phyloP scores from a whole-genome alignment of 139 green algal species.

The Chlamydomonas applanata region DNA sequence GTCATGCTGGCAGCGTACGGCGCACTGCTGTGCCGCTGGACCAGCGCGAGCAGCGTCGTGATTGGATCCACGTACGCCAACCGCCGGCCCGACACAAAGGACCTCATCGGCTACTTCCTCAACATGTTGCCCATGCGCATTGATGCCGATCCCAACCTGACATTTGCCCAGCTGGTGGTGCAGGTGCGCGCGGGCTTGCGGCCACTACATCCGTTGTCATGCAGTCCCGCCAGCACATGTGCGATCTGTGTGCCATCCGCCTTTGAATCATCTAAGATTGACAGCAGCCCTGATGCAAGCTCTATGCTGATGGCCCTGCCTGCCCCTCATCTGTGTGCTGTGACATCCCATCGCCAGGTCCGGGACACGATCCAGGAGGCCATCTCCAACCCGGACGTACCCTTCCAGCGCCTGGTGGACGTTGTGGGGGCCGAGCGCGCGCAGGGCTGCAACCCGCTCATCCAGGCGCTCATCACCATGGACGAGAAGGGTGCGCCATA shows the following conservation, averaged over 20 bases:
- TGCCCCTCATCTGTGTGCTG: no score
- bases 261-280: no score
- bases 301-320: no score
- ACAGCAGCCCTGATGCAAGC: no score
- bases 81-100: slow-evolving; percentile 6
- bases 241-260: no score
- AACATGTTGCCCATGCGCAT: slow-evolving; percentile 12
- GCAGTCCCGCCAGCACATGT: no score
- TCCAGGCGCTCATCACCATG: neutral
- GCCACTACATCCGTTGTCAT: no score
- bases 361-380: no score
- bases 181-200: no score
- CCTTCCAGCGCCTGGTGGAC: neutral
- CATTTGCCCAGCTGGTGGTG: neutral
- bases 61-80: slow-evolving; percentile 10
- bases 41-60: neutral
- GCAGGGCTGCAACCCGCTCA: slow-evolving; percentile 1
- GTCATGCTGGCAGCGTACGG: neutral
- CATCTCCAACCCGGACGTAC: no score
- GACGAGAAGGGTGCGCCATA: neutral
- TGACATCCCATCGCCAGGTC: no score
- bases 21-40: neutral
- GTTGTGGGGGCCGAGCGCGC: neutral
- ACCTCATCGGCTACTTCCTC: slow-evolving; percentile 14
- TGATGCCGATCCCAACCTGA: neutral